Evolutionary conservation across 2,329 filamentous ascomycete species (phyloP), one percentile per base, ranked within the genome.

Genomic region (Penicillium italicum): DNA sequence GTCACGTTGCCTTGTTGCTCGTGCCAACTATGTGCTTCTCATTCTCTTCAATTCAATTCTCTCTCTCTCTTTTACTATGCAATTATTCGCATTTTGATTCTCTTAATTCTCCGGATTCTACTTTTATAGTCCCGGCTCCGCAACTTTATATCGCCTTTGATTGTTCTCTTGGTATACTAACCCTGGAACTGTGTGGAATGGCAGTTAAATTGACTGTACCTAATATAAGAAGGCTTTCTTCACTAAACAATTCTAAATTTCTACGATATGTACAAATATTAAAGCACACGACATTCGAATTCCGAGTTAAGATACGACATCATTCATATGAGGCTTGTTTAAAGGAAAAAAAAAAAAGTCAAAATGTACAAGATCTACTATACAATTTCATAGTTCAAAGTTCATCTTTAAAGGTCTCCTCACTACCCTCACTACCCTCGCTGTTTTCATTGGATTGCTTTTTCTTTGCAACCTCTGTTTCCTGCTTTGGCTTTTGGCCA

Each of bases 381-480:
- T 59, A 59, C 53, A 61, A 34, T 22, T 20, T 64, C 62, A 74
- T 57, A 74, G 56, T 20, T 64, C 62, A 74, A 56, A 74, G 56
- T 56, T 76, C 74, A 56, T 74, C 69, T 56, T 73, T 76, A 50
- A 73, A 76, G 12, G 66, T 69, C 60, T 77, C 69, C 50, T 76
- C 65, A 50, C 72, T 75, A 11, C 74, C 72, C 48, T 59, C n/a
- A n/a, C n/a, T n/a, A n/a, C n/a, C n/a, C n/a, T n/a, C 56, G 8
- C 16, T 30, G 11, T 60, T 55, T 41, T 62, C 62, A 9, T 58
- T 45, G 16, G 63, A 49, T 42, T 43, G 51, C 37, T 60, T 61
- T 7, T 50, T 28, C 16, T 57, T 48, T 40, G 57, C 37, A 8
- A 8, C 18, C 9, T 54, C 51, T 55, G 55, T 45, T 37, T 55